A percentile compares a stretch with the other conserved stretches of the same genome.
Evolutionary conservation across 768 basidiomycete species (phyloP).

Genomic region (Amanita subjunquillea): DNA sequence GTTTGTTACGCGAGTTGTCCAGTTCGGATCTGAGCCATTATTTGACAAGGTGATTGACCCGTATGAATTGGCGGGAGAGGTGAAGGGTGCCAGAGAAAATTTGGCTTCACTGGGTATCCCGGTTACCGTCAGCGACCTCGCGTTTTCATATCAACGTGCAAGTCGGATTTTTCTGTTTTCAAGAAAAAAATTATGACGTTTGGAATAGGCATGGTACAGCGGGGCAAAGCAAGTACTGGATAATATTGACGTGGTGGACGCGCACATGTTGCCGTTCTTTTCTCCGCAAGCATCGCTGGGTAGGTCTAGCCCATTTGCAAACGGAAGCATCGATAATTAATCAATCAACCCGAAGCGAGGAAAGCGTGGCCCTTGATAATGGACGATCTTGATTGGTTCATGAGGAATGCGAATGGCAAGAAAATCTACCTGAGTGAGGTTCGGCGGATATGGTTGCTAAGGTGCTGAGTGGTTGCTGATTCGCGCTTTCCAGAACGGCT

Average conservation of each 20-base stretch:
- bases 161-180: neutral
- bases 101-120: slow-evolving; percentile 47
- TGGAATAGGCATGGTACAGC: slow-evolving; percentile 26
- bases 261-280: slow-evolving; percentile 68
- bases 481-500: slow-evolving; percentile 46
- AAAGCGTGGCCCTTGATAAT: slow-evolving; percentile 54
- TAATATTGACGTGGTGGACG: slow-evolving; percentile 54
- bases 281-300: slow-evolving; percentile 44
- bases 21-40: slow-evolving; percentile 66
- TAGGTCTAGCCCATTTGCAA: slow-evolving; percentile 12
- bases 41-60: slow-evolving; percentile 46
- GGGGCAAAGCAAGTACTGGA: slow-evolving; percentile 46
- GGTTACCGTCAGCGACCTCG: slow-evolving; percentile 60
- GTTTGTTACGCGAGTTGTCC: slow-evolving; percentile 54
- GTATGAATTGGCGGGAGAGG: slow-evolving; percentile 38
- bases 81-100: slow-evolving; percentile 35
- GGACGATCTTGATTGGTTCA: slow-evolving; percentile 57
- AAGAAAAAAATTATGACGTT: neutral
- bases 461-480: neutral
- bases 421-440: slow-evolving; percentile 72
- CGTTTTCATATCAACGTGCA: slow-evolving; percentile 44
- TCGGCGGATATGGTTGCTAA: slow-evolving; percentile 5
- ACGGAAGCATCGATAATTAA: neutral
- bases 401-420: slow-evolving; percentile 51
- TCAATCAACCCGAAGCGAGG: slow-evolving; percentile 25